Evolutionary conservation across 108 stramenopile genomes (phyloP).

Genomic region (Nannochloropsis gaditana): DNA sequence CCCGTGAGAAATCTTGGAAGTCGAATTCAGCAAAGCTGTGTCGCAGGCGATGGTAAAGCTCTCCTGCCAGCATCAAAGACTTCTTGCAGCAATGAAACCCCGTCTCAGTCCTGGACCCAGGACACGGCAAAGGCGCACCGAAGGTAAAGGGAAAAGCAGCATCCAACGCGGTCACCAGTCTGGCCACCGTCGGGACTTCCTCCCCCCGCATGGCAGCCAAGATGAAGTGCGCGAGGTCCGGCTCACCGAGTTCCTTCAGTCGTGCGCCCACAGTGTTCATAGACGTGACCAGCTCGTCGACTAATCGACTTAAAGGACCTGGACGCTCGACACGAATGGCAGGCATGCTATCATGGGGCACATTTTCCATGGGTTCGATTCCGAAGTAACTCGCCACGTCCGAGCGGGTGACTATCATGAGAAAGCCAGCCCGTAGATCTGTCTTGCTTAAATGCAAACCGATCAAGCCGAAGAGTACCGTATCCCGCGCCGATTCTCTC

Average conservation of each 20-base stretch:
- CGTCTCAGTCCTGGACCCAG: background rate
- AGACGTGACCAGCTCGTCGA: background rate
- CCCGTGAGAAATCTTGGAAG: background rate
- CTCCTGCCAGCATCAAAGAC: background rate
- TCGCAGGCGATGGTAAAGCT: slow-evolving; percentile 5
- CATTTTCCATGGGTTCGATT: background rate
- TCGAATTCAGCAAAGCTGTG: background rate
- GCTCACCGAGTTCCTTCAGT: background rate
- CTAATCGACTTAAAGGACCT: background rate
- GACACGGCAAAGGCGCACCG: background rate
- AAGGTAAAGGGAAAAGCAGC: background rate
- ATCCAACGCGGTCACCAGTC: background rate
- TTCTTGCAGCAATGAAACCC: background rate
- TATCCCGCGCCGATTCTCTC: background rate
- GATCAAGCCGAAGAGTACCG: slow-evolving; percentile 34
- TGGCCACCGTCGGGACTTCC: background rate
- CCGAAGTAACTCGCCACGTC: background rate
- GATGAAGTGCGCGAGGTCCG: background rate
- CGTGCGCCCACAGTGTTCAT: background rate
- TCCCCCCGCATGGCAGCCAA: background rate
- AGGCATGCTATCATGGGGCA: slow-evolving; percentile 6
- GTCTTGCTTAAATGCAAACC: slow-evolving; percentile 34
- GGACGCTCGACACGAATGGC: slow-evolving; percentile 6
- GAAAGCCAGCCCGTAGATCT: background rate
- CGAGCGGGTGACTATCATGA: background rate